phyloP scores from a whole-genome alignment of 164 flowering plant species.

The Sextonia rubra region DNA sequence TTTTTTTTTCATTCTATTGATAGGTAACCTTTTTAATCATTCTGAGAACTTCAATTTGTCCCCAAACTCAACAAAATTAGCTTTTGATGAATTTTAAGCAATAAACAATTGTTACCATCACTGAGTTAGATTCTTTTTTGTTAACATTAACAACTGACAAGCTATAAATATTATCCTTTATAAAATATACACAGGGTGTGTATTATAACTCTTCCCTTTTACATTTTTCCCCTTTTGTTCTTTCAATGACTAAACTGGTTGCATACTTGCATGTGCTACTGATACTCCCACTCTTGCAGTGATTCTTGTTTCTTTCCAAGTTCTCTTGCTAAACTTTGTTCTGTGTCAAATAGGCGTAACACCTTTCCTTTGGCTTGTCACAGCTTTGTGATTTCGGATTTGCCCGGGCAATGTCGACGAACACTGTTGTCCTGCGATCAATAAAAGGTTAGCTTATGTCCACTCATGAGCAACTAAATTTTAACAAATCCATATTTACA shows the following conservation, averaged over 20 bases:
- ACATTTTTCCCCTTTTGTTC: too few species aligned
- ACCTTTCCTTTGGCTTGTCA: constrained; percentile 8
- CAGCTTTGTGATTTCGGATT: constrained; percentile 99
- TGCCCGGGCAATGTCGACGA: constrained; percentile 96
- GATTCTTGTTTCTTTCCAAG: neutral
- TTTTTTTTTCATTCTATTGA: too few species aligned
- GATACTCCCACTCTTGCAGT: neutral
- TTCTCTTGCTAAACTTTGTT: neutral
- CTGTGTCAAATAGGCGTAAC: neutral
- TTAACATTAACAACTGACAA: too few species aligned
- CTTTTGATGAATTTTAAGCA: too few species aligned
- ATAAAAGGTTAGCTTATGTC: constrained; percentile 67
- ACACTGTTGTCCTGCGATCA: constrained; percentile 92
- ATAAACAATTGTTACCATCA: too few species aligned
- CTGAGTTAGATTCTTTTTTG: too few species aligned
- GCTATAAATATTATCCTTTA: too few species aligned
- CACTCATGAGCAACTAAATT: neutral
- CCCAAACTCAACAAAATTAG: too few species aligned
- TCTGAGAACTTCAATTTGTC: too few species aligned
- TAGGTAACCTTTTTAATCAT: too few species aligned
- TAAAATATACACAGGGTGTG: too few species aligned
- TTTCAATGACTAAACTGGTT: neutral
- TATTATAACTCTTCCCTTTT: too few species aligned
- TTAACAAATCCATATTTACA: neutral
- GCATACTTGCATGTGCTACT: neutral